These are phyloP conservation scores for Fomitopsis pinicola DNA, from an alignment of 1,284 basidiomycete genomes.

Conservation along the genomic window DNA sequence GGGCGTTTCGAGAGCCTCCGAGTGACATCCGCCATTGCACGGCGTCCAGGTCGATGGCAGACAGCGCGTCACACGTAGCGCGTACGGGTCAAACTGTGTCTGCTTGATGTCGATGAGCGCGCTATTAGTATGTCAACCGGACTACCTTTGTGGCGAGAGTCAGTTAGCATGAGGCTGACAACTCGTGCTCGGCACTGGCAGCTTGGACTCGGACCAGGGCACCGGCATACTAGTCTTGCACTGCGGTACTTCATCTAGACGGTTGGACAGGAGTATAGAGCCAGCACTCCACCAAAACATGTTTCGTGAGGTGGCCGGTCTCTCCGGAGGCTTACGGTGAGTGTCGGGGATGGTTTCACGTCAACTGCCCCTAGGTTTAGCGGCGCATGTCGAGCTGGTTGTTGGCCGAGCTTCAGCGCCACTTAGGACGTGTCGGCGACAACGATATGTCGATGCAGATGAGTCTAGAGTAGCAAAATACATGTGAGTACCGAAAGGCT, in stretches of 20 bases:
- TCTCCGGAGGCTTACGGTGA: not conserved
- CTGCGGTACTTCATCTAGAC: not conserved
- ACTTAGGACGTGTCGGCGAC: not conserved
- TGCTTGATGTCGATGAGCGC: too few relatives aligned
- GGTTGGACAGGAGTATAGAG: not conserved
- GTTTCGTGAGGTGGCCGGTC: not conserved
- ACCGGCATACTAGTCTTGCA: not conserved
- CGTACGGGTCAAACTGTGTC: not conserved
- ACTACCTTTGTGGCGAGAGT: too few relatives aligned
- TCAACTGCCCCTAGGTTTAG: not conserved
- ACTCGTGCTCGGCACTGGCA: too few relatives aligned
- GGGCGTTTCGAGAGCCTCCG: not conserved
- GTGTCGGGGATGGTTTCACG: not conserved
- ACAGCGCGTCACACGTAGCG: not conserved
- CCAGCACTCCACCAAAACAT: not conserved
- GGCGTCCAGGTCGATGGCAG: not conserved
- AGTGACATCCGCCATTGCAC: not conserved
- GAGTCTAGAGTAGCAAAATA: not conserved
- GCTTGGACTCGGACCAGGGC: not conserved
- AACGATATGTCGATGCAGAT: not conserved
- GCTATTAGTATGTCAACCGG: too few relatives aligned
- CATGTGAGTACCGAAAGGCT: not conserved
- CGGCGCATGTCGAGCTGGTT: not conserved
- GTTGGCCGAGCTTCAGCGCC: not conserved
- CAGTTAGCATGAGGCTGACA: too few relatives aligned